Evolutionary conservation across 495 filamentous ascomycete genomes (phyloP), one percentile per base, ranked within the genome.

Genomic region (Friedmanniomyces endolithicus): DNA sequence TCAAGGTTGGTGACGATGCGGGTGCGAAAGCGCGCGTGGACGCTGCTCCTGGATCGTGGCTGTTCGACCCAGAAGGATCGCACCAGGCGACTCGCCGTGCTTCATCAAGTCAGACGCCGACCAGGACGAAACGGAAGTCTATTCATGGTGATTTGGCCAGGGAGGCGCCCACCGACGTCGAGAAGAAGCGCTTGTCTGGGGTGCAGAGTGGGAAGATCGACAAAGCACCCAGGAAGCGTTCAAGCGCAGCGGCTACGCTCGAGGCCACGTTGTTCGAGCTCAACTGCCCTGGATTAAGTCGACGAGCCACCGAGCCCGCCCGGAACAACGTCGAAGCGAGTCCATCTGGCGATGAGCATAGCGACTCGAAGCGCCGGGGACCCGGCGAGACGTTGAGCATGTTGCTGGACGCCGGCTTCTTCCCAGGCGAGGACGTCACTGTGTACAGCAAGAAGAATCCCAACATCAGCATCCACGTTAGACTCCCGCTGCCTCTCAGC

Each of bases 341-440:
- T 19, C 12, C 11, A 27, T 6, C 44, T 16, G 16, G 17, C 17
- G 29, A 11, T 17, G n/a, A 14, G 12, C 24, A 46, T 6, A 17
- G 16, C 8, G 49, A 49, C 1, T 48, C 39, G 56, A 58, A 52
- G 40, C 52, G 48, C 16, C 14, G 45, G 1, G 20, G 20, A 7
- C 44, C 48, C 24, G 57, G 58, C n/a, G 58, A 61, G 43, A 61
- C 49, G 20, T 57, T 61, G 49, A 61, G 58, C 41, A 54, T 51
- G 48, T 48, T 61, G 31, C 41, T 61, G 1, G 53, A 61, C 19
- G 27, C 53, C 6, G 58, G 58, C 3, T 56, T 61, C 45, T 57
- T 57, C 29, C 53, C 54, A 3, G 19, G 11, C 11, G 22, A 50
- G 33, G 51, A 51, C 14, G 24, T 8, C 37, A 43, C 6, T 1